phyloP scores from a whole-genome alignment of 768 basidiomycete species.

The Suillus luteus region DNA sequence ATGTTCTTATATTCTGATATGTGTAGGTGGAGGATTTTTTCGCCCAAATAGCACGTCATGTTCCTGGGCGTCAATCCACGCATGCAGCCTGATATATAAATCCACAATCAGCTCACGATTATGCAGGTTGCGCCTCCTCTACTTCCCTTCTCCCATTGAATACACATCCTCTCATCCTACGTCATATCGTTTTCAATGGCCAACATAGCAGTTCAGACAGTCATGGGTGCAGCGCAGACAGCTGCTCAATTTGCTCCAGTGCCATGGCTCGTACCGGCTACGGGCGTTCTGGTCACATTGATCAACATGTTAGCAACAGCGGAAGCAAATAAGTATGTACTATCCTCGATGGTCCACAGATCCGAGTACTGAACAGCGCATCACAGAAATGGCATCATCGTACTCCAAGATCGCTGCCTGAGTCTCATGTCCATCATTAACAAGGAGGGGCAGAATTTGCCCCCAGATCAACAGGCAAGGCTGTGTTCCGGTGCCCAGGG shows the following conservation, averaged over 20 bases:
- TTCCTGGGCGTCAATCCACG: not conserved
- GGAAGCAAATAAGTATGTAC: slow-evolving; percentile 45
- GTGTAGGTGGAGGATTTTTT: not conserved
- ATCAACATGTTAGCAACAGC: slow-evolving; percentile 51
- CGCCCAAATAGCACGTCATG: not conserved
- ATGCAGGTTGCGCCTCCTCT: not conserved
- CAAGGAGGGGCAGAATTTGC: slow-evolving; percentile 33
- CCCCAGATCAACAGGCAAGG: slow-evolving; percentile 33
- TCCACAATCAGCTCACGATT: not conserved
- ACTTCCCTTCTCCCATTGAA: not conserved
- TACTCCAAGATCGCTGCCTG: slow-evolving; percentile 50
- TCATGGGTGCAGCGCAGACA: slow-evolving; percentile 39
- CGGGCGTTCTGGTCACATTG: slow-evolving; percentile 45
- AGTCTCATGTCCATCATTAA: slow-evolving; percentile 42
- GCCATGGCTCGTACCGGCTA: slow-evolving; percentile 46
- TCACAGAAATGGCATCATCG: slow-evolving; percentile 43
- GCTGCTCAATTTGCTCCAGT: slow-evolving; percentile 50
- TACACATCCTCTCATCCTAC: no score
- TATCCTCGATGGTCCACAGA: not conserved
- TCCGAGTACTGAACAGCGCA: slow-evolving; percentile 6
- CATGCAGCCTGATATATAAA: not conserved
- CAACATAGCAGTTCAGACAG: slow-evolving; percentile 15
- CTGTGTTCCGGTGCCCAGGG: slow-evolving; percentile 37
- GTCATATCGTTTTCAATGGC: slow-evolving; percentile 17
- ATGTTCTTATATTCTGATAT: not conserved